Percentiles rank a stretch among this genome's conserved stretches.
These are phyloP conservation scores for Luffa aegyptiaca DNA, from an alignment of 306 rosid species.

Conservation along the genomic window DNA sequence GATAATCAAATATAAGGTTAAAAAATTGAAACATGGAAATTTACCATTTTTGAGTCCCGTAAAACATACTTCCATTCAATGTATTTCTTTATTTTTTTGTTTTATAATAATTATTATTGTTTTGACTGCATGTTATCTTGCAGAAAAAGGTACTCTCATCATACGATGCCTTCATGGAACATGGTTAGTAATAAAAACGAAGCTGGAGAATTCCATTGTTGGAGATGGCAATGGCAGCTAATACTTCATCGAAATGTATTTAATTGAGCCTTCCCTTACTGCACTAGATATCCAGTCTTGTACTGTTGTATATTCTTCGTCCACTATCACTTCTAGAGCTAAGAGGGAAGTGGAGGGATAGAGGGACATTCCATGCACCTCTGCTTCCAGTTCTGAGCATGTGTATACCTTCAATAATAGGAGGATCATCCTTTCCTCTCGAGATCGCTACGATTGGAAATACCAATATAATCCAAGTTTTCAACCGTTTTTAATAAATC, in stretches of 20 bases:
- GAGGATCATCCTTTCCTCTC: not conserved
- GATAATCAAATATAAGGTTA: no score
- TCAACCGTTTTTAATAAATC: no score
- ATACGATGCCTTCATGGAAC: slow-evolving; percentile 32
- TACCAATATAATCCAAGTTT: no score
- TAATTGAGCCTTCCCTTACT: not conserved
- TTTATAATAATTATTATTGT: not conserved
- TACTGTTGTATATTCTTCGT: not conserved
- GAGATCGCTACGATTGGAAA: not conserved
- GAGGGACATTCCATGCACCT: not conserved
- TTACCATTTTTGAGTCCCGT: not conserved
- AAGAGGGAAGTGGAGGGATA: not conserved
- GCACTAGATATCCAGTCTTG: not conserved
- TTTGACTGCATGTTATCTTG: not conserved
- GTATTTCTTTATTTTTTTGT: no score
- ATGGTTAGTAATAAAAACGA: slow-evolving; percentile 15
- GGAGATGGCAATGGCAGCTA: not conserved
- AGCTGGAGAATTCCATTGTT: not conserved
- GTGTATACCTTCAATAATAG: not conserved
- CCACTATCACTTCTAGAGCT: not conserved
- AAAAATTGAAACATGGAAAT: not conserved
- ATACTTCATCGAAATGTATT: not conserved
- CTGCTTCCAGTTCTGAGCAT: not conserved
- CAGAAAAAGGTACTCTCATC: slow-evolving; percentile 76
- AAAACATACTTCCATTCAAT: not conserved